phyloP scores from a whole-genome alignment of 768 basidiomycete genomes.

The Tephrocybe rancida region DNA sequence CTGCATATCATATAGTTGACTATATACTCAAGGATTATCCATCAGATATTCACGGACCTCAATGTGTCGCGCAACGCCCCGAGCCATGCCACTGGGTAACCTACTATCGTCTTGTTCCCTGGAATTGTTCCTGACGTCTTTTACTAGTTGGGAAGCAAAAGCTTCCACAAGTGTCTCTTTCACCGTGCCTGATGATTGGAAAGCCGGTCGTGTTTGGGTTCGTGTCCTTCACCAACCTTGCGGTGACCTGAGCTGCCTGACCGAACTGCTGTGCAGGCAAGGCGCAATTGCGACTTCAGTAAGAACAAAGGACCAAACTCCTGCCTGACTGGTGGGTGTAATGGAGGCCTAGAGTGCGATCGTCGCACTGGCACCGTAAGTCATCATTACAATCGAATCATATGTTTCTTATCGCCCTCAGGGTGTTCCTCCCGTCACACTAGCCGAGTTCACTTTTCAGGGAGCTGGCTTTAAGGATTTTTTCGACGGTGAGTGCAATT shows the following conservation, averaged over 20 bases:
- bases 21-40: neutral
- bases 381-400: neutral
- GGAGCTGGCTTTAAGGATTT: slow-evolving; percentile 46
- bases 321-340: slow-evolving; percentile 66
- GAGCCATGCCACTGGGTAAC: slow-evolving; percentile 33
- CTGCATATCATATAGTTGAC: neutral
- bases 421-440: slow-evolving; percentile 65
- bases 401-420: slow-evolving; percentile 10
- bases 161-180: slow-evolving; percentile 34
- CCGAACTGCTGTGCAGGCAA: slow-evolving; percentile 43
- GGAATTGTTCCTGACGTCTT: neutral
- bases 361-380: slow-evolving; percentile 46
- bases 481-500: slow-evolving; percentile 51
- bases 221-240: neutral
- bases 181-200: slow-evolving; percentile 56
- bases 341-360: slow-evolving; percentile 63
- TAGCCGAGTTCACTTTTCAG: slow-evolving; percentile 66
- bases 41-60: slow-evolving; percentile 41
- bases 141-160: slow-evolving; percentile 32
- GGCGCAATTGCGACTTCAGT: slow-evolving; percentile 62
- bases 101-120: neutral
- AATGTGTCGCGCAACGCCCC: slow-evolving; percentile 9
- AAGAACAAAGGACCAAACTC: slow-evolving; percentile 52
- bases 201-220: slow-evolving; percentile 41
- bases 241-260: neutral